Percentiles rank a stretch among this genome's conserved stretches.
Conservation (phyloP, 768 basidiomycete species). For the Melanogaster broomeanus region DNA sequence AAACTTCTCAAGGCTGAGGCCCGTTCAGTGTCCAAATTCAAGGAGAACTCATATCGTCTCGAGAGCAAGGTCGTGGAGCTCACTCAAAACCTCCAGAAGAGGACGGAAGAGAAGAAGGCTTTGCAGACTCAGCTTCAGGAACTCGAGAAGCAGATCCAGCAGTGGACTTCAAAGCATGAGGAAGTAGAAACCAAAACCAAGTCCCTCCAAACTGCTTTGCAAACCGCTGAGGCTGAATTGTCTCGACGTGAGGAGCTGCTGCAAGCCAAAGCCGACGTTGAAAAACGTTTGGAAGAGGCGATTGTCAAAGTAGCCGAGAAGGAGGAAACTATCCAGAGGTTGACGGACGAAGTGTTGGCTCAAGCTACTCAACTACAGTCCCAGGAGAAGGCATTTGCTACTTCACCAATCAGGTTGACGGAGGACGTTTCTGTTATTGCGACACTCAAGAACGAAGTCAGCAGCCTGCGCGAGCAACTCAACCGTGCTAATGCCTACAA, state of each 20-base stretch:
- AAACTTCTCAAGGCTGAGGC: constrained; percentile 86
- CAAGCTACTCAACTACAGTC: constrained; percentile 77
- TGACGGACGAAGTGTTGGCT: constrained; percentile 74
- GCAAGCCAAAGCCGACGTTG: constrained; percentile 73
- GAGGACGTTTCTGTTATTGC: constrained; percentile 89
- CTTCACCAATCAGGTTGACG: constrained; percentile 60
- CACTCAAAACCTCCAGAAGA: constrained; percentile 88
- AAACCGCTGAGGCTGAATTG: constrained; percentile 69
- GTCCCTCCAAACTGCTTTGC: constrained; percentile 69
- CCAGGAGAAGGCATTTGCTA: constrained; percentile 71
- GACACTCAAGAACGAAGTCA: constrained; percentile 90
- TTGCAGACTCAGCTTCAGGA: constrained; percentile 73
- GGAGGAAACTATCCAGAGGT: constrained; percentile 78
- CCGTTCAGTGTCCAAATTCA: constrained; percentile 96
- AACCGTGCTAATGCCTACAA: constrained; percentile 95
- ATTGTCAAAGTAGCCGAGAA: constrained; percentile 73
- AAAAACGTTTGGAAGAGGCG: constrained; percentile 79
- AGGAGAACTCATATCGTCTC: constrained; percentile 94
- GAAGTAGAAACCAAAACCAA: constrained; percentile 78
- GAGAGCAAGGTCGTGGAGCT: constrained; percentile 99
- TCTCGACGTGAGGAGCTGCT: constrained; percentile 74
- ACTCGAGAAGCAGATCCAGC: constrained; percentile 82
- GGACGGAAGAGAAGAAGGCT: constrained; percentile 89
- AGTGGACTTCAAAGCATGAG: constrained; percentile 86
- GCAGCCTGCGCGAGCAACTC: constrained; percentile 90